Conservation (phyloP, 2,329 filamentous ascomycete genomes). For the Chalaropsis ovoidea region DNA sequence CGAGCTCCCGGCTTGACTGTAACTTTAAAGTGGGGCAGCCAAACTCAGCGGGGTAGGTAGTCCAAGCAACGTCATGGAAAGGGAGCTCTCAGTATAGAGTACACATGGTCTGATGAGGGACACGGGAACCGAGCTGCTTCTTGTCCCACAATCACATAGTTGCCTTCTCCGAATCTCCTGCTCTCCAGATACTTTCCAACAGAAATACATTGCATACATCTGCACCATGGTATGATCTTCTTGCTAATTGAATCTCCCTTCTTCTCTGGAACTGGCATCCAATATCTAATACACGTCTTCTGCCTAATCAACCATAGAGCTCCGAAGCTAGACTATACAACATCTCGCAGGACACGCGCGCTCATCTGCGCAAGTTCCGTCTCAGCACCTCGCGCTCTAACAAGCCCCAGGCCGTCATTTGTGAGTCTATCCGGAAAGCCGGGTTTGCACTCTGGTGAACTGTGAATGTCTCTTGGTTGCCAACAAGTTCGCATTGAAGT, state of each 20-base stretch:
- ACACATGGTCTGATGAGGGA: neutral
- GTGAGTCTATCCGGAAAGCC: conserved; percentile 45
- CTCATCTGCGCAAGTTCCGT: conserved; percentile 87
- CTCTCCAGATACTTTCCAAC: conserved; percentile 11
- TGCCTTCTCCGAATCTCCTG: neutral
- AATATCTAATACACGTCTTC: neutral
- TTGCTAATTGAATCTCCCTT: neutral
- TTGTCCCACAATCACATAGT: neutral
- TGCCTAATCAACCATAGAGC: conserved; percentile 34
- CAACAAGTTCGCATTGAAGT: neutral
- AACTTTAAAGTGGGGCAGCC: conserved; percentile 14
- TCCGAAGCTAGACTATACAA: conserved; percentile 87
- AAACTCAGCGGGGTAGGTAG: conserved; percentile 11
- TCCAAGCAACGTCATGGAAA: neutral
- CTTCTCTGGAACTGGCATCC: neutral
- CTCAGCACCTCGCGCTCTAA: conserved; percentile 79
- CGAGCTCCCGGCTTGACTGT: conserved; percentile 1
- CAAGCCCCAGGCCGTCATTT: conserved; percentile 83
- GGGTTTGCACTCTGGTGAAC: neutral
- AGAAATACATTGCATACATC: neutral
- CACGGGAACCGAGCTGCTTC: neutral
- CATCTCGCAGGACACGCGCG: conserved; percentile 82
- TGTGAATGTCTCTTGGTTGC: neutral
- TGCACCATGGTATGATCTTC: conserved; percentile 4
- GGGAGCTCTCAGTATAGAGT: neutral